A percentile compares a stretch with the other conserved stretches of the same genome.
Conservation (phyloP, 2,329 filamentous ascomycete species). For the Phaeosphaeriaceae sp. region DNA sequence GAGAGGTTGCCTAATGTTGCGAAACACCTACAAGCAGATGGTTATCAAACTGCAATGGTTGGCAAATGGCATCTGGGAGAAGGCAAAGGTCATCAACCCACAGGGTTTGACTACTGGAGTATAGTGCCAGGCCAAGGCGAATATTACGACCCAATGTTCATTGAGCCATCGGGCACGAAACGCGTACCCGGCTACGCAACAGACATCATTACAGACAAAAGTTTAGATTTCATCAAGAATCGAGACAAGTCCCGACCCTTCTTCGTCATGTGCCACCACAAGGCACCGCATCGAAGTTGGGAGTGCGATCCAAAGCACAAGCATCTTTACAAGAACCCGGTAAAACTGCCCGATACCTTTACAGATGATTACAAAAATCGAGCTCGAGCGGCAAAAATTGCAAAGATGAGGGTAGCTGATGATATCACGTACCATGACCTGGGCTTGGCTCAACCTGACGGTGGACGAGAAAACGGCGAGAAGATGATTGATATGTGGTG, state of each 20-base stretch:
- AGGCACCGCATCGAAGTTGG: slow-evolving; percentile 62
- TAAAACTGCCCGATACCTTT: slow-evolving; percentile 60
- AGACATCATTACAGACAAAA: slow-evolving; percentile 62
- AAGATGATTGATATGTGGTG: slow-evolving; percentile 19
- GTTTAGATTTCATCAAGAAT: slow-evolving; percentile 35
- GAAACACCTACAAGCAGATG: slow-evolving; percentile 56
- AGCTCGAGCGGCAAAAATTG: slow-evolving; percentile 56
- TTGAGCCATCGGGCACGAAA: slow-evolving; percentile 43
- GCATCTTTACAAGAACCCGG: slow-evolving; percentile 55
- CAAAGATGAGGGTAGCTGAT: slow-evolving; percentile 61
- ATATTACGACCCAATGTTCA: slow-evolving; percentile 61
- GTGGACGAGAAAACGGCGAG: slow-evolving; percentile 51
- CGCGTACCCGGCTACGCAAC: slow-evolving; percentile 55
- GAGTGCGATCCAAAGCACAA: slow-evolving; percentile 60
- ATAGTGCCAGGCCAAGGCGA: slow-evolving; percentile 61
- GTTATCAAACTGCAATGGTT: slow-evolving; percentile 61
- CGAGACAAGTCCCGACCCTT: slow-evolving; percentile 50
- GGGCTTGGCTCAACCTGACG: slow-evolving; percentile 61
- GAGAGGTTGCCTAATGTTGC: slow-evolving; percentile 60
- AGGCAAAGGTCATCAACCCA: slow-evolving; percentile 54
- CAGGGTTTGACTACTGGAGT: slow-evolving; percentile 56
- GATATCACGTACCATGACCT: slow-evolving; percentile 60
- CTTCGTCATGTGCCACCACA: slow-evolving; percentile 65
- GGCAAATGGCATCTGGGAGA: slow-evolving; percentile 64
- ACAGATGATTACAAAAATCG: slow-evolving; percentile 63